Conservation (phyloP, 1,139 yeast species). For the Saccharomyces hybrid region DNA sequence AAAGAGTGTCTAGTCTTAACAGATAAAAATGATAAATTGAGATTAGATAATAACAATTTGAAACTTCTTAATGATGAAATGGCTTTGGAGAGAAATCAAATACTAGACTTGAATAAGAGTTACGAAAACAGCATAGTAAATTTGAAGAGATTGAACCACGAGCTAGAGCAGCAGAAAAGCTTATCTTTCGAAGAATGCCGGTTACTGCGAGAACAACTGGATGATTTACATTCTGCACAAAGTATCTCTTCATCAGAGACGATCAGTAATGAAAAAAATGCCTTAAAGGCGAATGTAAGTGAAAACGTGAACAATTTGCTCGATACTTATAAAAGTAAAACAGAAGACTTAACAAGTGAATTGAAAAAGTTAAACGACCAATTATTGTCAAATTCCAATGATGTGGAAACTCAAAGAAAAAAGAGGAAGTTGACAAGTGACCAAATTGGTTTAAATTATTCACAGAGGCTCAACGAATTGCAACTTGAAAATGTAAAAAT, state of each 20-base stretch:
- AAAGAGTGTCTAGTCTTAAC: slow-evolving; percentile 38
- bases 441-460: slow-evolving; percentile 26
- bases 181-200: slow-evolving; percentile 57
- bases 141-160: slow-evolving; percentile 36
- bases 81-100: slow-evolving; percentile 33
- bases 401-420: background rate
- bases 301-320: slow-evolving; percentile 37
- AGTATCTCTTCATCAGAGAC: background rate
- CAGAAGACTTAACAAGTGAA: slow-evolving; percentile 39
- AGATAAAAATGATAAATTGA: slow-evolving; percentile 35
- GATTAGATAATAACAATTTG: slow-evolving; percentile 26
- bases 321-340: slow-evolving; percentile 51
- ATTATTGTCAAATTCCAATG: slow-evolving; percentile 19
- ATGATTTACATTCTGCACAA: slow-evolving; percentile 20
- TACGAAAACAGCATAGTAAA: slow-evolving; percentile 32
- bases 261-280: slow-evolving; percentile 1
- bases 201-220: slow-evolving; percentile 47
- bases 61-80: slow-evolving; percentile 32
- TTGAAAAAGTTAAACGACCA: slow-evolving; percentile 31
- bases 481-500: slow-evolving; percentile 42
- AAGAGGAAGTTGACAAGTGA: slow-evolving; percentile 31
- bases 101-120: slow-evolving; percentile 30
- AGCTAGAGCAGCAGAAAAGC: slow-evolving; percentile 46
- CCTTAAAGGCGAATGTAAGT: background rate
- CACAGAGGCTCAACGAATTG: slow-evolving; percentile 34